Base-by-base conservation (phyloP, 1,284 basidiomycete genomes). In the Moesziomyces aphidis region DNA sequence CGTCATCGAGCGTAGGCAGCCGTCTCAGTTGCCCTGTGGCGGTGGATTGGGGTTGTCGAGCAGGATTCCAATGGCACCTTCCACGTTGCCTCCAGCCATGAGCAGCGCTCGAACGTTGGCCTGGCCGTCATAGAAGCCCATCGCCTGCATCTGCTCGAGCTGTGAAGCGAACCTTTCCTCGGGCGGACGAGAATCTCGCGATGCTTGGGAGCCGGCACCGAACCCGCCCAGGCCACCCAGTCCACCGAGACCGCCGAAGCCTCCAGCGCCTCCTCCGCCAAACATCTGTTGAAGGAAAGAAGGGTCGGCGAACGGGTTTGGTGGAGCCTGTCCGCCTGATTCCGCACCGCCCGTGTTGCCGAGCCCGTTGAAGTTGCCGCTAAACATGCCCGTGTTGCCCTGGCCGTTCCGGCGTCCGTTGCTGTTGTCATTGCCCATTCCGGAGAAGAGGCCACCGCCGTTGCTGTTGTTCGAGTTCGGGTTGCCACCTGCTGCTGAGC, bases 121-220 rank as follows among this genome's bases (percentile, higher is more conserved):
- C 23, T 70, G 73, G 0, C 79, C 80, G 49, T 83, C 80, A 48
- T 73, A 72, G 42, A 83, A 81, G 50, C 81, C 81, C 81, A 83
- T 83, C 23, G 50, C 60, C 55, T 83, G 80, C 68, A 83, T 77
- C 70, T 83, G 81, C 46, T 80, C 80, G 7, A 83, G 70, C 54
- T 83, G 79, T 8, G 76, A 67, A 5, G 82, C 73, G 50, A 76
- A 82, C 7, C 82, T 73, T 61, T 83, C 82, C 57, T 83, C 82
- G 8, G 79, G 79, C 17, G 81, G 76, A 4, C 79, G 74, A 4
- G 61, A 50, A 45, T 82, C 80, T 8, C 66, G 55, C 39, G 71
- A 63, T 36, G 52, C 61, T 0, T 59, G 61, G 10, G 62, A 61
- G 22, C 36, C 67, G 21, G 48, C 61, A n/a, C 61, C 64, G 11